phyloP scores from a whole-genome alignment of 257 asterid species.

The Mitragyna speciosa region DNA sequence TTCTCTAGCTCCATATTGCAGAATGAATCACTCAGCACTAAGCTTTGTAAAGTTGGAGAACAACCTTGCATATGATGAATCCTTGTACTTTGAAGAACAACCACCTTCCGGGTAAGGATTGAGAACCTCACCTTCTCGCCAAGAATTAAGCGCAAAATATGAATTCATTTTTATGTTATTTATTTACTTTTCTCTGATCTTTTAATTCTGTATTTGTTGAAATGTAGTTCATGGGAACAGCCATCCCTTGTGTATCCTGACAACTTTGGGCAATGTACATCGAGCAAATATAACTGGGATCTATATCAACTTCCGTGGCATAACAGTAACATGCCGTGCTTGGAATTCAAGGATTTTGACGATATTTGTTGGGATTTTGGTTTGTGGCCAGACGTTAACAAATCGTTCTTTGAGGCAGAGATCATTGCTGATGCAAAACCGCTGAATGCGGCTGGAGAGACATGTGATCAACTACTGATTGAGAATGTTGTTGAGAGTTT shows the following conservation, averaged over 20 bases:
- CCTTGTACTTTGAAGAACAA: background rate
- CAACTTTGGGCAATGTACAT: conserved; percentile 27
- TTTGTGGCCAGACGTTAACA: conserved; percentile 35
- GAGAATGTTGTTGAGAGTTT: background rate
- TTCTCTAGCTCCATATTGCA: background rate
- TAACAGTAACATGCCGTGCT: conserved; percentile 6
- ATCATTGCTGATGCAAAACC: conserved; percentile 20
- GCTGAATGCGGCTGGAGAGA: background rate
- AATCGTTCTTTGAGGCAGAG: conserved; percentile 24
- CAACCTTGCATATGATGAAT: conserved; percentile 26
- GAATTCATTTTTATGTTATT: background rate
- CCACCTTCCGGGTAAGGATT: background rate
- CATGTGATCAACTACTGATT: background rate
- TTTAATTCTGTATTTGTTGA: too few relatives aligned
- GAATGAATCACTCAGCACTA: conserved; percentile 32
- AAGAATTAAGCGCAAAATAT: background rate
- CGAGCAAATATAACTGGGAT: conserved; percentile 18
- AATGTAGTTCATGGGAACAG: conserved; percentile 49
- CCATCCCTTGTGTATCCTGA: conserved; percentile 28
- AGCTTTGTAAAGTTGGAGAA: conserved; percentile 25
- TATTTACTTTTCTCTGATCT: background rate
- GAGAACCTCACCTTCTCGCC: background rate
- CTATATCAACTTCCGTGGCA: conserved; percentile 25
- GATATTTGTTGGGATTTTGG: conserved; percentile 43
- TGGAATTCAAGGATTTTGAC: conserved; percentile 42